Evolutionary conservation across 148 eudicot species (phyloP).

Genomic region (Drosera capensis): DNA sequence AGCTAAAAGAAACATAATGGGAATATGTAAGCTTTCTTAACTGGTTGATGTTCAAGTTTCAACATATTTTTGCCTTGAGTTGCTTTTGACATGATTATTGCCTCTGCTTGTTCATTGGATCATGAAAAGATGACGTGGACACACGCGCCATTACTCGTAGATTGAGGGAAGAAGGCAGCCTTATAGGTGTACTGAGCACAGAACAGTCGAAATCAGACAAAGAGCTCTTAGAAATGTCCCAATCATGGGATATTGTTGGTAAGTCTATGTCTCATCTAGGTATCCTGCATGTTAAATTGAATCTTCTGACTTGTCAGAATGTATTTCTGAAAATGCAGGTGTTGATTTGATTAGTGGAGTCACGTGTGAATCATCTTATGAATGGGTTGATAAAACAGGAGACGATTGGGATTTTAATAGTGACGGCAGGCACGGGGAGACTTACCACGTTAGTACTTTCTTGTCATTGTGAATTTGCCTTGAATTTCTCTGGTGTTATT

Average conservation of each 20-base stretch:
- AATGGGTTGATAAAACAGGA: slow-evolving; percentile 66
- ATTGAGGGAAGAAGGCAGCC: slow-evolving; percentile 93
- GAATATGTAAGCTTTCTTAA: slow-evolving; percentile 55
- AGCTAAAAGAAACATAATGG: slow-evolving; percentile 86
- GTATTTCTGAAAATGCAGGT: too few relatives aligned
- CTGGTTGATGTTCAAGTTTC: background rate
- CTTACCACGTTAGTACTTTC: slow-evolving; percentile 45
- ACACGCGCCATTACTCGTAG: slow-evolving; percentile 95
- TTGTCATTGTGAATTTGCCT: background rate
- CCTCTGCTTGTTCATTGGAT: background rate
- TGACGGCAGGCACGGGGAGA: slow-evolving; percentile 24
- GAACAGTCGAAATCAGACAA: slow-evolving; percentile 69
- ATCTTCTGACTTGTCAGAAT: too few relatives aligned
- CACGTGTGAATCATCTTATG: slow-evolving; percentile 66
- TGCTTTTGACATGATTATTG: background rate
- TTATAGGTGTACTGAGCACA: slow-evolving; percentile 90
- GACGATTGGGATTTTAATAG: slow-evolving; percentile 65
- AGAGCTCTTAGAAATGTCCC: slow-evolving; percentile 73
- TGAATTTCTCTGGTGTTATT: background rate
- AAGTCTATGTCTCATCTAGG: slow-evolving; percentile 3
- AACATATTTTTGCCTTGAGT: background rate
- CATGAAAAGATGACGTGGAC: slow-evolving; percentile 76
- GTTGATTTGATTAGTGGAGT: slow-evolving; percentile 86
- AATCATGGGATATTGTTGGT: slow-evolving; percentile 92
- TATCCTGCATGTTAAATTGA: background rate